Evolutionary conservation across 2,329 filamentous ascomycete genomes (phyloP), one percentile per base, ranked within the genome.

Genomic region (Exophiala oligosperma): DNA sequence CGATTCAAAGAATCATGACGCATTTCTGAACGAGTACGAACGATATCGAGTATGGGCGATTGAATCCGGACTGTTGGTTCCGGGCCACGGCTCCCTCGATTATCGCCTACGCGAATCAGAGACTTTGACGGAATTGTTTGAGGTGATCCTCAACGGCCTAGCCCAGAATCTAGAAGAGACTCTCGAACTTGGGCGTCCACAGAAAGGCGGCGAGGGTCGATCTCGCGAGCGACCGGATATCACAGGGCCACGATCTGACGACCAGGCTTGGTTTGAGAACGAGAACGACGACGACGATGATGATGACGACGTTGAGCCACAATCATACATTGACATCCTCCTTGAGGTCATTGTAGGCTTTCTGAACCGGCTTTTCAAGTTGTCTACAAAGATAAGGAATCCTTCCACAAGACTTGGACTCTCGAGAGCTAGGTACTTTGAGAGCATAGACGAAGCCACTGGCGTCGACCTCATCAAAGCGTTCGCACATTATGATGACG

Each of bases 81-180:
- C 38, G 21, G 57, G 54, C 9, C 60, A 64, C 26, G 46, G 58
- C 37, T 64, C 60, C 4, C 37, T 64, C 4, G 60, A 63, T 23
- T 64, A 64, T 11, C 51, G 60, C 8, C 48, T 64, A 17, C 52
- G 57, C n/a, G 60, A 63, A n/a, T 49, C 54, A 2, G 54, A 53
- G 4, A 17, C 17, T 1, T 9, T 57, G 17, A 28, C 28, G 2
- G 11, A 46, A 8, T 17, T 49, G 3, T 26, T 57, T 28, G 32
- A 46, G 26, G 29, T 37, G 12, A 43, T 35, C 48, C 49, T 50
- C 17, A 28, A 28, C 9, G 32, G 49, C 35, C 32, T 59, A 28
- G 14, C 12, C n/a, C 44, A 14, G 46, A 41, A 38, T 50, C 35
- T 56, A 37, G 28, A 32, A n/a, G 48, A 51, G 32, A 35, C 32